phyloP scores from a whole-genome alignment of 1,139 yeast species.

The Yamadazyma pseudoaaseri region DNA sequence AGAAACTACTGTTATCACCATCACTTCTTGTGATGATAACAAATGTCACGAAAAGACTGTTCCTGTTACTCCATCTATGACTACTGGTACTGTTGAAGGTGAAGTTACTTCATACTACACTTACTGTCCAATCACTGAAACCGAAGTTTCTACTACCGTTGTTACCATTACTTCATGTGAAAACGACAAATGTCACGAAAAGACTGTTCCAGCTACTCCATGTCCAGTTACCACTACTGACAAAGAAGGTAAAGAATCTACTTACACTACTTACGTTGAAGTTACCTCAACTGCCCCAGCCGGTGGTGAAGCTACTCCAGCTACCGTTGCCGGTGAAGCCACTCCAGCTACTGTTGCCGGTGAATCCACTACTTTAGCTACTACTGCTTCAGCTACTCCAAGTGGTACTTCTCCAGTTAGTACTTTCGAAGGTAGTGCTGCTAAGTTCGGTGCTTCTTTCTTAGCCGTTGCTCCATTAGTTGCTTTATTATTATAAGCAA shows the following conservation, averaged over 20 bases:
- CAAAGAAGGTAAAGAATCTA: slow-evolving; percentile 37
- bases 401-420: slow-evolving; percentile 16
- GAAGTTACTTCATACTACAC: slow-evolving; percentile 14
- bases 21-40: slow-evolving; percentile 46
- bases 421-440: slow-evolving; percentile 25
- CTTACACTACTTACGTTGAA: slow-evolving; percentile 52
- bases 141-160: slow-evolving; percentile 8
- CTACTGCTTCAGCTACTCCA: slow-evolving; percentile 23
- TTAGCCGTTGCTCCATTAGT: slow-evolving; percentile 13
- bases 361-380: slow-evolving; percentile 16
- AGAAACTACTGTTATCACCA: slow-evolving; percentile 33
- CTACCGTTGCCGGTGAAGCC: slow-evolving; percentile 10
- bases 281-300: slow-evolving; percentile 17
- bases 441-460: slow-evolving; percentile 22
- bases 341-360: slow-evolving; percentile 21
- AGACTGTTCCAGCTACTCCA: slow-evolving; percentile 19
- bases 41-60: slow-evolving; percentile 29
- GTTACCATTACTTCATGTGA: slow-evolving; percentile 16
- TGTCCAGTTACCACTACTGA: slow-evolving; percentile 41
- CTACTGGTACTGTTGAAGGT: slow-evolving; percentile 12
- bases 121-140: slow-evolving; percentile 13
- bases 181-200: slow-evolving; percentile 16
- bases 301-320: slow-evolving; percentile 8
- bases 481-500: slow-evolving; percentile 14
- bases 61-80: slow-evolving; percentile 30